Conservation (phyloP, 2,329 filamentous ascomycete species). For the Cytospora mali region DNA sequence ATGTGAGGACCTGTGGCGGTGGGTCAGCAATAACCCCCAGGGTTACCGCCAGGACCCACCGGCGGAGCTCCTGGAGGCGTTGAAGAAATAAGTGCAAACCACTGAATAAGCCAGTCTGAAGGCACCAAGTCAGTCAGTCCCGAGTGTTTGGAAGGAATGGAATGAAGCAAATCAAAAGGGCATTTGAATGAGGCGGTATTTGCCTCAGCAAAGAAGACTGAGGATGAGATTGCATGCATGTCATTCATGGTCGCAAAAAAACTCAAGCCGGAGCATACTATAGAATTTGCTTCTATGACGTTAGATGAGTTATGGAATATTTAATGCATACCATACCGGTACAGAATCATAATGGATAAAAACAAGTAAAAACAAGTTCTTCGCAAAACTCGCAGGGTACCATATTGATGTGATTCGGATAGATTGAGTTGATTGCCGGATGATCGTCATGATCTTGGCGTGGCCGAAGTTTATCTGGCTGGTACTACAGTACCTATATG, state of each 20-base stretch:
- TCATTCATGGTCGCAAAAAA: conserved; percentile 7
- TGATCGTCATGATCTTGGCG: not conserved
- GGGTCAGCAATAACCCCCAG: conserved; percentile 95
- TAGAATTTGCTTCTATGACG: conserved; percentile 21
- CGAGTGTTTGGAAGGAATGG: not conserved
- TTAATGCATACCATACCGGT: not conserved
- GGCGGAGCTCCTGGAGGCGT: conserved; percentile 70
- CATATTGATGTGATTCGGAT: not conserved
- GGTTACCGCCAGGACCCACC: conserved; percentile 94
- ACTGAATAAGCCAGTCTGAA: not conserved
- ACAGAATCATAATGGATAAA: not conserved
- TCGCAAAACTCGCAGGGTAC: not conserved
- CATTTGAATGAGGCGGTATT: conserved; percentile 1
- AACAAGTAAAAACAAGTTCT: not conserved
- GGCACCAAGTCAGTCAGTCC: no score
- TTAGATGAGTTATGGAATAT: conserved; percentile 25
- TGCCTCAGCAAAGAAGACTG: conserved; percentile 1
- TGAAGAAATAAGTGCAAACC: conserved; percentile 46
- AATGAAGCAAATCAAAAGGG: conserved; percentile 10
- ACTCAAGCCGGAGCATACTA: conserved; percentile 13
- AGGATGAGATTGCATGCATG: conserved; percentile 5
- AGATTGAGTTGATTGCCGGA: not conserved
- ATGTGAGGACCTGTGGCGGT: conserved; percentile 92
- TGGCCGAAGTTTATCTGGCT: not conserved
- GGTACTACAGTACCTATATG: no score